Evolutionary conservation across 352 stramenopile species (phyloP), one percentile per base, ranked within the genome.

Genomic region (Peronospora belbahrii): DNA sequence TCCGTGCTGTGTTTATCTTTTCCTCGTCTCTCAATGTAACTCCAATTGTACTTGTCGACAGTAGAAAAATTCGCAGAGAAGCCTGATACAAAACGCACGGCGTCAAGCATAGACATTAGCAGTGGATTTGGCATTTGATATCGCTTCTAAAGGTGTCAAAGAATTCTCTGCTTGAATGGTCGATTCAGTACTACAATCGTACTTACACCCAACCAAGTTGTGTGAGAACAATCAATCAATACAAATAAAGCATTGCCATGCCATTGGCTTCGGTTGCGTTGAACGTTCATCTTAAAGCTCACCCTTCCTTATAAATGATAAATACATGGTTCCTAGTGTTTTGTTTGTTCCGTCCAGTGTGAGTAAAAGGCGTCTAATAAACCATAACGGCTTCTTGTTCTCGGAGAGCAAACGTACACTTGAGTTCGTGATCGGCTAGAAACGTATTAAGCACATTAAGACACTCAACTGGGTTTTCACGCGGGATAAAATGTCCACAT

Each of bases 31-130:
- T 86, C 70, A 24, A 86, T 76, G 68, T 82, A 88, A 28, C 67
- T 80, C 74, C 74, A 88, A 41, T 72, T 72, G 49, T 84, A 75
- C 28, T 70, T 49, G 66, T 75, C 62, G 6, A 78, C 52, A 15
- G 23, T 48, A 2, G 63, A 51, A 31, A 35, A 68, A 44, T 82
- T 76, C 28, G 55, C 52, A 14, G 49, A 52, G 31, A 83, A 84
- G 19, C 77, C 74, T 11, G 56, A 59, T 24, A 73, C 67, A 48
- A 66, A 85, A 14, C 69, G 69, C 25, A 73, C 13, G 22, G 74
- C 52, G 34, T 80, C 65, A 7, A 86, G 51, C 5, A 57, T 56
- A 23, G 61, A 51, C 20, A 80, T 43, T 13, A 80, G 25, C 3
- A 80, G 13, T 8, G 47, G 30, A 13, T 49, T 52, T 3, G 45